phyloP scores from a whole-genome alignment of 129 eudicot species.

The Tagetes erecta region DNA sequence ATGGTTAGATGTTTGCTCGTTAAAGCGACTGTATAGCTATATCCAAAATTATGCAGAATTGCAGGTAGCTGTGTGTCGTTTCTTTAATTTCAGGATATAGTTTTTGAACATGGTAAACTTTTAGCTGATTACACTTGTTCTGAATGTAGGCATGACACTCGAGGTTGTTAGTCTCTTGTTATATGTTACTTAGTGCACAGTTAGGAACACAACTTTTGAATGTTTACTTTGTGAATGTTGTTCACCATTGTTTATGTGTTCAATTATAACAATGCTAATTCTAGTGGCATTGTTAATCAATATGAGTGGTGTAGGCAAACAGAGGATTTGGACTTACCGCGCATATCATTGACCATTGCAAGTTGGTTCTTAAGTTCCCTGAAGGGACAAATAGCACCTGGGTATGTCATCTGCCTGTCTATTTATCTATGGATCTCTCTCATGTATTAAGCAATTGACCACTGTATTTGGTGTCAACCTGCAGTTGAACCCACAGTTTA shows the following conservation, averaged over 20 bases:
- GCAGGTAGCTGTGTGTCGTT: not conserved
- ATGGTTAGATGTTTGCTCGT: constrained; percentile 1
- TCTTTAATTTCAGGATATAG: not conserved
- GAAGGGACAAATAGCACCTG: constrained; percentile 94
- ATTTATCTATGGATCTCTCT: not conserved
- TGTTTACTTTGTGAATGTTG: constrained; percentile 12
- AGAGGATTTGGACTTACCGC: constrained; percentile 98
- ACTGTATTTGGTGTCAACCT: not conserved
- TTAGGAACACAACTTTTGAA: not conserved
- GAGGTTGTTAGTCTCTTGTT: constrained; percentile 1
- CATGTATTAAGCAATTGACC: constrained; percentile 16
- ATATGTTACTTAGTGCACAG: not conserved
- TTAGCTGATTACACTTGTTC: constrained; percentile 10
- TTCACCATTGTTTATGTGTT: not conserved
- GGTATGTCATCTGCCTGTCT: constrained; percentile 40
- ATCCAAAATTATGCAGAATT: constrained; percentile 3
- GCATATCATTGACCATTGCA: constrained; percentile 84
- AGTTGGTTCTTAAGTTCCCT: constrained; percentile 85
- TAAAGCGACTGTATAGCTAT: constrained; percentile 5
- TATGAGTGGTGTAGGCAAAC: constrained; percentile 65
- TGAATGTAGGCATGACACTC: not conserved
- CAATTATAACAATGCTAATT: not conserved
- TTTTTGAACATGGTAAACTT: constrained; percentile 5
- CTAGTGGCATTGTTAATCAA: not conserved
- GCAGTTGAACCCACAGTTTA: constrained; percentile 87